Base-by-base conservation (phyloP, 495 filamentous ascomycete species). In the Podospora australis region DNA sequence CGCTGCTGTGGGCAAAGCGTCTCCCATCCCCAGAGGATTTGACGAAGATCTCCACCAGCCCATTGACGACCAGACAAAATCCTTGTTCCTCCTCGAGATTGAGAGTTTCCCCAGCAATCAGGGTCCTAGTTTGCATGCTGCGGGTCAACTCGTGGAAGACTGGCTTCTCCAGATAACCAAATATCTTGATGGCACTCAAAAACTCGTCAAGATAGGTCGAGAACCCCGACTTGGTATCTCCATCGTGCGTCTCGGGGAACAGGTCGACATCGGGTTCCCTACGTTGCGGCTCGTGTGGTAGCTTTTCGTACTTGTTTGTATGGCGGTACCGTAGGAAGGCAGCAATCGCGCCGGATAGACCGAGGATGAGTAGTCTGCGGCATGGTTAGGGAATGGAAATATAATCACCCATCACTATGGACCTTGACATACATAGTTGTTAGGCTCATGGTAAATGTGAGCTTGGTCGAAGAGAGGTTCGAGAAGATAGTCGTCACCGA, bases 381-480 rank as follows among this genome's bases (percentile, higher is more conserved):
- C 49, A 24, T 16, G 24, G 54, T 39, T 21, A 30, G 14, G 8
- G n/a, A 11, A 32, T n/a, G n/a, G n/a, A n/a, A n/a, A n/a, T n/a
- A n/a, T n/a, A n/a, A n/a, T n/a, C n/a, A n/a, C n/a, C n/a, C n/a
- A n/a, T n/a, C n/a, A n/a, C n/a, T n/a, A n/a, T n/a, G n/a, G 38
- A 26, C 59, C 80, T 61, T 79, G 64, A 22, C n/a, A n/a, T n/a
- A n/a, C n/a, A n/a, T n/a, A n/a, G 92, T 97, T 6, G 92, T 98
- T 53, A 90, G 88, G 62, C 96, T 97, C 90, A 98, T 94, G 8
- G 92, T 98, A 60, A 98, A 86, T 0, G 92, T 98, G 67, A 92
- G 64, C 67, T 85, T 92, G 54, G 87, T 95, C n/a, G 91, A 96
- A 62, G 96, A 90, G 42, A 97, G 75, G 8, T 83, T 90, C 67